A percentile compares a stretch with the other conserved stretches of the same genome.
phyloP scores from a whole-genome alignment of 1,139 yeast species.

The Pichia terricola region DNA sequence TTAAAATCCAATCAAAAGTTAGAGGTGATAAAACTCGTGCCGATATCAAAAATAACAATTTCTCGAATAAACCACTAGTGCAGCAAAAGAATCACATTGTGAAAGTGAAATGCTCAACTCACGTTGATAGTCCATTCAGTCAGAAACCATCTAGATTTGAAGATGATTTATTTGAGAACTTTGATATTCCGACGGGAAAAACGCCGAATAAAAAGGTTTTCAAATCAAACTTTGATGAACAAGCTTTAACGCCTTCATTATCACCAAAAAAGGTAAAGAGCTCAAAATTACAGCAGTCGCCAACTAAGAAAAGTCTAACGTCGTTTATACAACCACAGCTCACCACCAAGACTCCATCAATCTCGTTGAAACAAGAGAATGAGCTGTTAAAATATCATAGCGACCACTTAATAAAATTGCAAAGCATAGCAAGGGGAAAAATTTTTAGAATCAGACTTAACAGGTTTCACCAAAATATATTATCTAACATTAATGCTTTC shows the following conservation, averaged over 20 bases:
- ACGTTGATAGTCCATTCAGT: no score
- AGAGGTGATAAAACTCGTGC: slow-evolving; percentile 22
- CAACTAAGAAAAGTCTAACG: slow-evolving; percentile 11
- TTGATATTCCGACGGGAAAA: slow-evolving; percentile 4
- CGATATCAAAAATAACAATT: no score
- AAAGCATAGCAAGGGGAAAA: slow-evolving; percentile 47
- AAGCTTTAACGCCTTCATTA: slow-evolving; percentile 1
- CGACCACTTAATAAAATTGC: slow-evolving; percentile 24
- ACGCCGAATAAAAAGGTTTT: neutral
- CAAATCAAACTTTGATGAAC: neutral
- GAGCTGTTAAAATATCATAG: neutral
- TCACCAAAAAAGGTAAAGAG: neutral
- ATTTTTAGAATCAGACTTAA: slow-evolving; percentile 36
- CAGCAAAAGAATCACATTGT: no score
- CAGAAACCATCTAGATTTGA: neutral
- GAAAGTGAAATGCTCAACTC: no score
- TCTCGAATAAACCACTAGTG: no score
- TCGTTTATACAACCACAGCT: slow-evolving; percentile 2
- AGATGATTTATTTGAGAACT: slow-evolving; percentile 12
- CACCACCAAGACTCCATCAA: no score
- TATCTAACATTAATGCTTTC: slow-evolving; percentile 30
- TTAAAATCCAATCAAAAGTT: slow-evolving; percentile 24
- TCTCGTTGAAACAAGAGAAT: neutral
- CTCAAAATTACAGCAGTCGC: slow-evolving; percentile 13
- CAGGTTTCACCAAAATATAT: slow-evolving; percentile 31